These are phyloP conservation scores for Ilyonectria destructans DNA, from an alignment of 2,329 filamentous ascomycete genomes.

Conservation along the genomic window DNA sequence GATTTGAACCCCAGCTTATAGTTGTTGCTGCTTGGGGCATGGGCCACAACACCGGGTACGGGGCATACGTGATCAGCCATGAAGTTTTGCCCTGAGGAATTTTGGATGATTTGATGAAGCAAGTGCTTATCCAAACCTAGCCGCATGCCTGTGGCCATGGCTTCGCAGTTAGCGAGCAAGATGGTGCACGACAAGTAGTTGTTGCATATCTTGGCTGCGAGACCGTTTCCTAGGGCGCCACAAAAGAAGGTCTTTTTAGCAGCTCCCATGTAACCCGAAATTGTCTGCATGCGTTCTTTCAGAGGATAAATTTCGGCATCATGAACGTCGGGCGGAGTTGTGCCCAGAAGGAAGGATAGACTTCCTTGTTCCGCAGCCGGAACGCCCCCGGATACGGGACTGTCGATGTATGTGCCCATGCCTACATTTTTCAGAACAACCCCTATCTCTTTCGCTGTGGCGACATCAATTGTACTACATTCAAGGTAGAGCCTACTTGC, in stretches of 20 bases:
- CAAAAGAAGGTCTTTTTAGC: not conserved
- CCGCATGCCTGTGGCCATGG: not conserved
- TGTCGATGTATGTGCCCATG: not conserved
- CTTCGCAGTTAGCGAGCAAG: not conserved
- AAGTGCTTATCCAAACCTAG: too few species aligned
- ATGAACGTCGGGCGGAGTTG: too few species aligned
- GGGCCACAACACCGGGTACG: not conserved
- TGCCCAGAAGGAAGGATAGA: not conserved
- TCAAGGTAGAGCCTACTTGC: too few species aligned
- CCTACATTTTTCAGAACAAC: not conserved
- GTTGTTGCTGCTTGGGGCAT: slow-evolving; percentile 1
- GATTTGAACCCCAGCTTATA: not conserved
- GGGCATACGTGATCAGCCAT: not conserved
- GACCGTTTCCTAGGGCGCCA: not conserved
- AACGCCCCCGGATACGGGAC: not conserved
- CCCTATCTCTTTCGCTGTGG: too few species aligned
- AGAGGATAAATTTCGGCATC: too few species aligned
- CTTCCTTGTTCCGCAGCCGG: not conserved
- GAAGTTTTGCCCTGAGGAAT: not conserved
- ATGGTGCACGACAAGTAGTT: not conserved
- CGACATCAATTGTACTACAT: too few species aligned
- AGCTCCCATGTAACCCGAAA: not conserved
- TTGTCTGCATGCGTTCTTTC: not conserved
- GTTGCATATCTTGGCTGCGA: not conserved
- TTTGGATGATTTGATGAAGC: not conserved